Conservation (phyloP, 768 basidiomycete genomes). For the Russula sp. region DNA sequence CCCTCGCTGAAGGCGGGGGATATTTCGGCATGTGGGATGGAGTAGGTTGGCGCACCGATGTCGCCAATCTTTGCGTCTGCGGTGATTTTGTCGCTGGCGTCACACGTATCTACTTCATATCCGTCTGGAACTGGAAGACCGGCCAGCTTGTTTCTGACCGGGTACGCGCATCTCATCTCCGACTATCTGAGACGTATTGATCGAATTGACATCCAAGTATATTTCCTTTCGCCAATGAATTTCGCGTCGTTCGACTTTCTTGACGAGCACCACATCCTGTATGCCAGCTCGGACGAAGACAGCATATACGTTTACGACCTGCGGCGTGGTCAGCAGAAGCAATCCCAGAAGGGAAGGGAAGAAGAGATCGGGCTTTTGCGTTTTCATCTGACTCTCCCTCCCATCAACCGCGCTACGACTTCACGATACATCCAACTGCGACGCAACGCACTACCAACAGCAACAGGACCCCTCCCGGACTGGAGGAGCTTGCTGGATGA, state of each 20-base stretch:
- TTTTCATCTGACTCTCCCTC: slow-evolving; percentile 16
- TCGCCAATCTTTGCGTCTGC: neutral
- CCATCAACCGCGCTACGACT: slow-evolving; percentile 3
- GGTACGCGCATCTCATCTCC: slow-evolving; percentile 4
- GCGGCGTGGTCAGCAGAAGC: neutral
- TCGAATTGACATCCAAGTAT: neutral
- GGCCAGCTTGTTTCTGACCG: slow-evolving; percentile 6
- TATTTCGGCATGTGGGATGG: neutral
- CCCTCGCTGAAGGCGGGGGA: slow-evolving; percentile 1
- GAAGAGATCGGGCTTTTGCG: neutral
- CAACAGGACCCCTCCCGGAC: neutral
- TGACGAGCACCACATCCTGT: slow-evolving; percentile 23
- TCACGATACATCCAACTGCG: slow-evolving; percentile 18
- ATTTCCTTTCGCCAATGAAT: neutral
- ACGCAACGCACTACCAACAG: slow-evolving; percentile 15
- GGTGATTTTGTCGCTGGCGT: slow-evolving; percentile 17
- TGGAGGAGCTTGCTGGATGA: neutral
- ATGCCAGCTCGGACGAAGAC: slow-evolving; percentile 3
- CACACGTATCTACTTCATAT: slow-evolving; percentile 12
- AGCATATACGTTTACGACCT: slow-evolving; percentile 21
- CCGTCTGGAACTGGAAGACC: slow-evolving; percentile 26
- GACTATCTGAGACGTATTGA: too few relatives aligned
- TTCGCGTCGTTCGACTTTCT: slow-evolving; percentile 24
- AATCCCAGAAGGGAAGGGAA: neutral
- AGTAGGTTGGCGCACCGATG: too few relatives aligned